These are phyloP conservation scores for Hyphodiscus sp. DNA, from an alignment of 2,329 filamentous ascomycete species.

Conservation along the genomic window DNA sequence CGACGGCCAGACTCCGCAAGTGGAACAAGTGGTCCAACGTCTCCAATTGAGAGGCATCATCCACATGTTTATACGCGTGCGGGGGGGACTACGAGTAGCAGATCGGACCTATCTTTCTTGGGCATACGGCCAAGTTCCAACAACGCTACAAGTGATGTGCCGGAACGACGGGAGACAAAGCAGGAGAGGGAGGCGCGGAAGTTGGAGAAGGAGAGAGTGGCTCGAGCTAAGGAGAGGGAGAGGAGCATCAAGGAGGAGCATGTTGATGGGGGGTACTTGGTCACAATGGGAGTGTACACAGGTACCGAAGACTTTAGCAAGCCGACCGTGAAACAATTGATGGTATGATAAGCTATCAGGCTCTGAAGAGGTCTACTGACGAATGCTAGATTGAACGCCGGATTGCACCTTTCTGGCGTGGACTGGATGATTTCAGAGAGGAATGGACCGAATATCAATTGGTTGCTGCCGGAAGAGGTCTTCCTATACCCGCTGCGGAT, in stretches of 20 bases:
- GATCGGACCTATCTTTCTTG: constrained; percentile 28
- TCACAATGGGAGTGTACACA: constrained; percentile 90
- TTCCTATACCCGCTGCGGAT: constrained; percentile 78
- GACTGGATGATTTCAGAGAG: constrained; percentile 79
- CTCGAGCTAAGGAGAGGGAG: constrained; percentile 77
- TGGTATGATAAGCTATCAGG: constrained; percentile 50
- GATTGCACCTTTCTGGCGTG: constrained; percentile 92
- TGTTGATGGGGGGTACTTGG: constrained; percentile 89
- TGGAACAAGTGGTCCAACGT: constrained; percentile 18
- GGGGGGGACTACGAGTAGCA: constrained; percentile 24
- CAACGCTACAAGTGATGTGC: constrained; percentile 12
- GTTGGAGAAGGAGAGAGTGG: constrained; percentile 71
- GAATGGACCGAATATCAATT: constrained; percentile 94
- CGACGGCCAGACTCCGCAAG: constrained; percentile 16
- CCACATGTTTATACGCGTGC: constrained; percentile 19
- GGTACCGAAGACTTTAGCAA: constrained; percentile 93
- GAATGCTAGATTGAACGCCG: constrained; percentile 74
- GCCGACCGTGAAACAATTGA: constrained; percentile 76
- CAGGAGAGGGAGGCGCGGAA: constrained; percentile 85
- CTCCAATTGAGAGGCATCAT: constrained; percentile 18
- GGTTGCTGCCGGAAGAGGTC: constrained; percentile 79
- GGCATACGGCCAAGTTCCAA: constrained; percentile 23
- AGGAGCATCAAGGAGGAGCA: constrained; percentile 86
- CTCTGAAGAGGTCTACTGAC: constrained; percentile 11
- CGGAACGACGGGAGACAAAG: constrained; percentile 70